Percentiles rank a stretch among this genome's conserved stretches.
phyloP scores from a whole-genome alignment of 2,329 filamentous ascomycete genomes.

The Diaporthe australafricana region DNA sequence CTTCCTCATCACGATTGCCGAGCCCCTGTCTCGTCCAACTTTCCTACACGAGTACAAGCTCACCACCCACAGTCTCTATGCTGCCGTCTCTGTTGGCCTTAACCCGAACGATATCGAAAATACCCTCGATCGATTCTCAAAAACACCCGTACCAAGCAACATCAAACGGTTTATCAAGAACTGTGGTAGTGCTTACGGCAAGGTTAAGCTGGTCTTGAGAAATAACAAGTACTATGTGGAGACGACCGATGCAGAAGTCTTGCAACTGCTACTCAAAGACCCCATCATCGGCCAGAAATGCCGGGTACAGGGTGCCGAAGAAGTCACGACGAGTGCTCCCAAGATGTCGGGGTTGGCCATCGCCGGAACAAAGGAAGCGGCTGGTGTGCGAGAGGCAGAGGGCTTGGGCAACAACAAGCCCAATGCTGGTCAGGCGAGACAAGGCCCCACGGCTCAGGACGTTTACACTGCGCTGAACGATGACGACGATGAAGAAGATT shows the following conservation, averaged over 20 bases:
- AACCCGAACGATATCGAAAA: slow-evolving; percentile 88
- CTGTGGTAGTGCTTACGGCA: slow-evolving; percentile 90
- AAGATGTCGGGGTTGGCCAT: slow-evolving; percentile 91
- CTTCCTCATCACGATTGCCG: slow-evolving; percentile 92
- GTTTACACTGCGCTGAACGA: slow-evolving; percentile 79
- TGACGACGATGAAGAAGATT: slow-evolving; percentile 82
- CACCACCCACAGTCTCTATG: slow-evolving; percentile 90
- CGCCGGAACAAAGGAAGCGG: slow-evolving; percentile 92
- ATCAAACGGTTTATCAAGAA: slow-evolving; percentile 82
- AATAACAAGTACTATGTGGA: slow-evolving; percentile 94
- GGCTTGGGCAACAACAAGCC: slow-evolving; percentile 50
- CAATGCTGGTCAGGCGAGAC: slow-evolving; percentile 58
- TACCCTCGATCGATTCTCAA: slow-evolving; percentile 86
- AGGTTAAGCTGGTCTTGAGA: slow-evolving; percentile 91
- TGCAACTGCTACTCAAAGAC: slow-evolving; percentile 86
- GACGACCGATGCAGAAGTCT: slow-evolving; percentile 84
- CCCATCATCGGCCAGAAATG: slow-evolving; percentile 79
- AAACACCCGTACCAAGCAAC: slow-evolving; percentile 82
- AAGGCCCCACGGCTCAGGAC: slow-evolving; percentile 70
- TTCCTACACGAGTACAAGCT: slow-evolving; percentile 93
- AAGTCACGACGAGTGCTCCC: slow-evolving; percentile 84
- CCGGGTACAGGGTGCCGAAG: slow-evolving; percentile 77
- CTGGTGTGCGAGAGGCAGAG: slow-evolving; percentile 82
- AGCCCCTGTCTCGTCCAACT: slow-evolving; percentile 86
- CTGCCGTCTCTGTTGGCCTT: slow-evolving; percentile 89